Evolutionary conservation across 768 basidiomycete species (phyloP).

Genomic region (Phaffia australis): DNA sequence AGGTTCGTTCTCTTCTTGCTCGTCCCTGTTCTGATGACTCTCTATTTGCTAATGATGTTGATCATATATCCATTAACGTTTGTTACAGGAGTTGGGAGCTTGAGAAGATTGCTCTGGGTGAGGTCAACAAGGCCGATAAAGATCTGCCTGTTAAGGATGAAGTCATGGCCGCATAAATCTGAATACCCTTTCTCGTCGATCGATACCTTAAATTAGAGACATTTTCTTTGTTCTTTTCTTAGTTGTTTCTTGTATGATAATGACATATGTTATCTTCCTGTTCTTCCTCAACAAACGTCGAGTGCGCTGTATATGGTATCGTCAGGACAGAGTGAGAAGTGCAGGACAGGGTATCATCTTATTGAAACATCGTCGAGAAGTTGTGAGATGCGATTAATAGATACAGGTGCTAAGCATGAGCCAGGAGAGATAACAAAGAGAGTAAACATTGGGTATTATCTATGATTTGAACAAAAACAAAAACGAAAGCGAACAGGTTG

Average conservation of each 20-base stretch:
- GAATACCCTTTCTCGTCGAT: neutral
- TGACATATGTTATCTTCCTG: neutral
- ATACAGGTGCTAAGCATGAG: neutral
- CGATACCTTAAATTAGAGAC: neutral
- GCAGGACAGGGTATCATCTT: neutral
- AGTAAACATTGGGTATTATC: neutral
- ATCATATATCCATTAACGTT: neutral
- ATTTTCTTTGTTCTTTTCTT: neutral
- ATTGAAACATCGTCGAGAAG: neutral
- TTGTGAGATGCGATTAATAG: neutral
- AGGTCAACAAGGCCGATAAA: neutral
- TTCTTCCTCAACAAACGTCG: neutral
- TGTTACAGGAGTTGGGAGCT: constrained; percentile 11
- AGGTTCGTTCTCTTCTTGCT: constrained; percentile 12
- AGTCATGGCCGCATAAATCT: neutral
- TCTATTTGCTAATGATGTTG: too few relatives aligned
- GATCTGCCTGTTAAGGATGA: neutral
- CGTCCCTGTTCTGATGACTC: neutral
- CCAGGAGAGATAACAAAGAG: neutral
- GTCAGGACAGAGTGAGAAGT: neutral
- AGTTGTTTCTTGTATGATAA: neutral
- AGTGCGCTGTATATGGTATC: neutral
- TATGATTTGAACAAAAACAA: neutral
- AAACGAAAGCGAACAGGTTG: neutral
- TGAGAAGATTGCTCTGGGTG: constrained; percentile 12